These are phyloP conservation scores for Eucalyptus caleyi DNA, from an alignment of 345 rosid genomes.

Conservation along the genomic window DNA sequence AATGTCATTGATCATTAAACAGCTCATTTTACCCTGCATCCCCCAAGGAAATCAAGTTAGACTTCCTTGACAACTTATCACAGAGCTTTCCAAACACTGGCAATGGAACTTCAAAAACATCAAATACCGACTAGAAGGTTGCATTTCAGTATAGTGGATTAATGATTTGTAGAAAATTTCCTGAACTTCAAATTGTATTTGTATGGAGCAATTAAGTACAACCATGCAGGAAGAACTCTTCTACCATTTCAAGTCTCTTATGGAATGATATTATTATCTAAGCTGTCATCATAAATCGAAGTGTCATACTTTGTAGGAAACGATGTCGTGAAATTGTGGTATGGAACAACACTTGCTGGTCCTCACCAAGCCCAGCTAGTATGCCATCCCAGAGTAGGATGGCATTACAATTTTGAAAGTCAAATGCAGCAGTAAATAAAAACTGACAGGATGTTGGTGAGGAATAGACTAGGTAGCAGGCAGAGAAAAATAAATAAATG, in stretches of 20 bases:
- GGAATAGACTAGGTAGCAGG: neutral
- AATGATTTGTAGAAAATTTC: neutral
- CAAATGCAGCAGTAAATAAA: neutral
- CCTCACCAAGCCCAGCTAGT: neutral
- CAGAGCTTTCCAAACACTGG: neutral
- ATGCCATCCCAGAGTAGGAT: neutral
- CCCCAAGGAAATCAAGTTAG: neutral
- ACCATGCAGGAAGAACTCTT: neutral
- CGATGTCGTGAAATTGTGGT: neutral
- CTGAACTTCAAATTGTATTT: neutral
- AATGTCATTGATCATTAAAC: slow-evolving; percentile 90
- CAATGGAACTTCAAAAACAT: neutral
- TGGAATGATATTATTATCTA: neutral
- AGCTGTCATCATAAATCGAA: neutral
- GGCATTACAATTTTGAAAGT: neutral
- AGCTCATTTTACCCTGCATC: slow-evolving; percentile 96
- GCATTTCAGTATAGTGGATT: neutral
- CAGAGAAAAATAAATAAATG: neutral
- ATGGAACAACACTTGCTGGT: neutral
- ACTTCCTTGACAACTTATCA: neutral
- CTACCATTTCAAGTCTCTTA: neutral
- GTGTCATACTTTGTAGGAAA: neutral
- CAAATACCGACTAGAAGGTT: neutral
- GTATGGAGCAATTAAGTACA: neutral
- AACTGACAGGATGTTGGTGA: neutral